Evolutionary conservation across 768 basidiomycete species (phyloP), one percentile per base, ranked within the genome.

Genomic region (Suillus cothurnatus): DNA sequence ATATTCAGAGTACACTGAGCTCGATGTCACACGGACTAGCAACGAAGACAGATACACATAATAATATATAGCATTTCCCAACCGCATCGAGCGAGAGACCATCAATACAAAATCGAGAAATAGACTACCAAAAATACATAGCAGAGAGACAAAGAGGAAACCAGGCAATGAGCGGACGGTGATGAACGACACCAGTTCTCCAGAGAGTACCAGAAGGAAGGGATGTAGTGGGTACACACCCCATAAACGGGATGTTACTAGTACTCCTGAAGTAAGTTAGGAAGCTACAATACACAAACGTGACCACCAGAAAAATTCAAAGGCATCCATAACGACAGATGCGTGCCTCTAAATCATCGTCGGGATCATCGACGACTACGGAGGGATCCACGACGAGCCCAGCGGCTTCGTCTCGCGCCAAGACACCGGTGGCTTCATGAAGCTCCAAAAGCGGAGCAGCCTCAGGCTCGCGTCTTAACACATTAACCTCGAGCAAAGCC

Each of bases 291-390:
- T 5, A 38, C 9, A 15, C 15, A 17, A 39, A 26, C 11, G 4
- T 17, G 19, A 38, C 58, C 26, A 41, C 58, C 19, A 12, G 12
- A 41, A 7, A 4, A 52, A 34, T 26, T 65, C 57, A 69, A 55
- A 69, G 63, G 38, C 67, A 68, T 21, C 64, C 61, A 53, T 47
- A 68, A 36, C 68, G 68, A 45, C 68, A 69, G 21, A 65, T 58
- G 6, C 68, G 63, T 47, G 36, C 61, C 32, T 61, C 64, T 7
- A 69, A 49, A 58, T 38, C 21, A 63, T 63, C 45, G 26, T 47
- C 57, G 3, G 65, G 61, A 56, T 59, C 38, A 21, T 41, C 26
- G 12, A 28, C 23, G 38, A 14, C 38, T 59, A 41, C 21, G 26
- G 38, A 39, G 11, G 58, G 12, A 28, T 59, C 58, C 12, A 11